phyloP scores from a whole-genome alignment of 2,329 filamentous ascomycete genomes.

The Sclerotinia glacialis region DNA sequence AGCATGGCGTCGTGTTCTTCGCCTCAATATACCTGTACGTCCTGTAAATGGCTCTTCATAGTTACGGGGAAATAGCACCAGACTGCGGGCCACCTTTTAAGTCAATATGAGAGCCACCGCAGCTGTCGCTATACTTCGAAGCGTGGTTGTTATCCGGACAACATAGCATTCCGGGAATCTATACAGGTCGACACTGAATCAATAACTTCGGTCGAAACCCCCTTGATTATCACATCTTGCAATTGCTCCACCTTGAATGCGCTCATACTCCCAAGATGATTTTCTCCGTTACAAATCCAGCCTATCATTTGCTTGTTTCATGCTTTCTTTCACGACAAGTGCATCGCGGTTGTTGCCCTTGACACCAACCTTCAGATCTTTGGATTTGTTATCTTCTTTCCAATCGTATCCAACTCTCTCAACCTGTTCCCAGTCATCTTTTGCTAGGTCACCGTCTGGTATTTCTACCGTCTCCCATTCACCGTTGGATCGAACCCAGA shows the following conservation, averaged over 20 bases:
- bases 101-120: background rate
- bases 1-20: background rate
- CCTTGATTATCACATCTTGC: background rate
- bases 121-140: background rate
- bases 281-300: background rate
- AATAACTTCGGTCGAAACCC: too few relatives aligned
- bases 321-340: background rate
- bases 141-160: background rate
- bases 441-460: constrained; percentile 13
- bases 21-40: background rate
- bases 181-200: too few relatives aligned
- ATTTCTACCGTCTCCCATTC: constrained; percentile 20
- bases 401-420: constrained; percentile 20
- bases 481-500: constrained; percentile 16
- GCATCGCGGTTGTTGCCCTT: background rate
- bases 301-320: background rate
- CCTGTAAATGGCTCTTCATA: background rate
- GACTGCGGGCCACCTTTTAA: background rate
- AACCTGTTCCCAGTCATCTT: constrained; percentile 18
- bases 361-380: background rate
- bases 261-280: background rate
- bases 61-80: background rate
- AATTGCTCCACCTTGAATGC: background rate
- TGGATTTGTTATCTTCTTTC: background rate
- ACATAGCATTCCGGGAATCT: background rate